Evolutionary conservation across 768 basidiomycete genomes (phyloP).

Genomic region (Thelephora ganbajun): DNA sequence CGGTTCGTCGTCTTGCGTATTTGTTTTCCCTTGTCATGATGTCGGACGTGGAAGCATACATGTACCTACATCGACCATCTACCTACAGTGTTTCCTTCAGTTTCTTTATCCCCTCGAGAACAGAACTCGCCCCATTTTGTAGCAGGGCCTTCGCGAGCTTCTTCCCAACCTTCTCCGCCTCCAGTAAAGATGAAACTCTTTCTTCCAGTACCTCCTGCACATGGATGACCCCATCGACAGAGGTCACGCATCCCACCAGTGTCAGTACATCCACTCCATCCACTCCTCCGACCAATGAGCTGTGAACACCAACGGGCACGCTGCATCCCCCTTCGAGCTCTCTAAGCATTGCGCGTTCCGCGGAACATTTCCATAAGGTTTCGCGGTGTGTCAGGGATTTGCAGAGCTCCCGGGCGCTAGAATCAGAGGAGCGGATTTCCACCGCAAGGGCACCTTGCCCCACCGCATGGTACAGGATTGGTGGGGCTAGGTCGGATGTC

Average conservation of each 20-base stretch:
- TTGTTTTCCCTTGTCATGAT: slow-evolving; percentile 7
- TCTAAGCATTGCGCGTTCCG: slow-evolving; percentile 81
- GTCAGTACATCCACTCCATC: slow-evolving; percentile 27
- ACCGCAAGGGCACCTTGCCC: slow-evolving; percentile 88
- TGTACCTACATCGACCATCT: background rate
- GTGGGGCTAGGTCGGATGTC: slow-evolving; percentile 59
- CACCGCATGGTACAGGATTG: slow-evolving; percentile 75
- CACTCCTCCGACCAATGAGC: slow-evolving; percentile 25
- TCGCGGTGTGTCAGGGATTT: slow-evolving; percentile 56
- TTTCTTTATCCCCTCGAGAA: slow-evolving; percentile 78
- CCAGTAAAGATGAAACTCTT: slow-evolving; percentile 33
- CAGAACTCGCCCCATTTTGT: slow-evolving; percentile 56
- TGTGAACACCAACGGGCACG: slow-evolving; percentile 82
- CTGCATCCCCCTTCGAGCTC: slow-evolving; percentile 94
- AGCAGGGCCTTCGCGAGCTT: slow-evolving; percentile 52
- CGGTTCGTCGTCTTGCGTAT: slow-evolving; percentile 7
- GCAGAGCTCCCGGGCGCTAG: slow-evolving; percentile 47
- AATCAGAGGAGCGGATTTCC: slow-evolving; percentile 65
- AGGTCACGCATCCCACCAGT: slow-evolving; percentile 75
- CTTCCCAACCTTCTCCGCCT: slow-evolving; percentile 59
- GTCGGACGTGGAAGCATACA: slow-evolving; percentile 8
- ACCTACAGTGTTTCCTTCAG: slow-evolving; percentile 19
- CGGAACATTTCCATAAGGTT: slow-evolving; percentile 64
- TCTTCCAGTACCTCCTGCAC: slow-evolving; percentile 50
- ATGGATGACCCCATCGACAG: slow-evolving; percentile 58